phyloP scores from a whole-genome alignment of 2,329 filamentous ascomycete species.

The Fusarium mexicanum region DNA sequence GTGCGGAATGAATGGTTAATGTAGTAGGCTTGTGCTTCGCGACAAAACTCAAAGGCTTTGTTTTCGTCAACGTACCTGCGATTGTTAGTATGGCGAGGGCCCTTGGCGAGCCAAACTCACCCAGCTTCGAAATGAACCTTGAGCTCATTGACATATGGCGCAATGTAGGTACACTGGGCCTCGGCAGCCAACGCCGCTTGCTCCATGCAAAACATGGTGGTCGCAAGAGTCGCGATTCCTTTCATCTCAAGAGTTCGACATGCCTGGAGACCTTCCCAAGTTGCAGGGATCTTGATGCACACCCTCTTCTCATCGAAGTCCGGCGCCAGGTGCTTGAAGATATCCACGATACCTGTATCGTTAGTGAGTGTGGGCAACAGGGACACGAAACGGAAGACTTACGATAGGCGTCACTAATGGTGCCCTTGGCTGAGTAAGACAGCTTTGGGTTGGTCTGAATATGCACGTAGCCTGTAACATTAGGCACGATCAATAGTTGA shows the following conservation, averaged over 20 bases:
- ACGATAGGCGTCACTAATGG: conserved; percentile 62
- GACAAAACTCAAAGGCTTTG: conserved; percentile 61
- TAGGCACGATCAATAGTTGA: conserved; percentile 59
- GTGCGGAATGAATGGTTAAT: conserved; percentile 53
- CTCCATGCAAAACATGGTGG: conserved; percentile 69
- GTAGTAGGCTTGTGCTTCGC: conserved; percentile 64
- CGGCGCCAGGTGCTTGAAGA: conserved; percentile 36
- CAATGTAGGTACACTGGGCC: conserved; percentile 68
- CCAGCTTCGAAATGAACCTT: conserved; percentile 67
- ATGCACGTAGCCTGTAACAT: conserved; percentile 63
- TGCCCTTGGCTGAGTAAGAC: conserved; percentile 60
- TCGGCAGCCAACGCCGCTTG: conserved; percentile 68
- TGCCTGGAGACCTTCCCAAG: conserved; percentile 71
- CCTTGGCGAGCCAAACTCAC: conserved; percentile 44
- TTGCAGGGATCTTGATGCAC: conserved; percentile 71
- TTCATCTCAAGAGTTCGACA: conserved; percentile 62
- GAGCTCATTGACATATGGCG: conserved; percentile 73
- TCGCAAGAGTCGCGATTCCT: conserved; percentile 68
- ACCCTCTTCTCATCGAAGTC: conserved; percentile 57
- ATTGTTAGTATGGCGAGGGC: background rate
- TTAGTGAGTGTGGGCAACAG: background rate
- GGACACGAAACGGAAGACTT: conserved; percentile 10
- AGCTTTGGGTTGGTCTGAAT: conserved; percentile 69
- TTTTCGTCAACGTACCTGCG: conserved; percentile 58
- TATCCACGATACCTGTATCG: conserved; percentile 56